Conservation (phyloP, 306 rosid genomes). For the Myrica gale region DNA sequence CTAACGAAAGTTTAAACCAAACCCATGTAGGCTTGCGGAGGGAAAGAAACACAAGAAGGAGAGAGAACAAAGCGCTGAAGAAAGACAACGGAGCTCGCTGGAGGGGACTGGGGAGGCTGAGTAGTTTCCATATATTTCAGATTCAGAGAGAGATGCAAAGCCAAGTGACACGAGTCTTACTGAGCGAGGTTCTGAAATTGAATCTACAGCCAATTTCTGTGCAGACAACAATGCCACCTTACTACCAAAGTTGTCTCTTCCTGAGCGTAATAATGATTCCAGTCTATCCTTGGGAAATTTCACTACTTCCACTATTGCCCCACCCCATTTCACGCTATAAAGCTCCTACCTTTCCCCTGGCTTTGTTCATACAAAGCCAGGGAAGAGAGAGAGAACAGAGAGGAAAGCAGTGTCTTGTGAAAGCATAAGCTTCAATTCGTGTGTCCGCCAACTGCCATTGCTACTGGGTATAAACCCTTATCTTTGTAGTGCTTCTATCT, state of each 20-base stretch:
- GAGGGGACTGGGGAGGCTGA: background rate
- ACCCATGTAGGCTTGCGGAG: background rate
- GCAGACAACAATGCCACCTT: constrained; percentile 13
- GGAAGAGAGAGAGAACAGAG: background rate
- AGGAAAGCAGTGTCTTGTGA: background rate
- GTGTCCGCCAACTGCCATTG: background rate
- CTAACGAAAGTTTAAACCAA: background rate
- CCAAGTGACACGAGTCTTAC: constrained; percentile 17
- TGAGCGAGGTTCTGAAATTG: background rate
- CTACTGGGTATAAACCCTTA: constrained; percentile 1
- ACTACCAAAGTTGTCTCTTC: constrained; percentile 13
- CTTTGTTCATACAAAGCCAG: background rate
- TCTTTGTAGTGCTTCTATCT: background rate
- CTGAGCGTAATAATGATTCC: background rate
- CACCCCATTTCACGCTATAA: background rate
- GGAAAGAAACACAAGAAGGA: background rate
- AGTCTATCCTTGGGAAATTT: background rate
- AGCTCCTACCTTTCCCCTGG: background rate
- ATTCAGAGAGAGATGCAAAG: background rate
- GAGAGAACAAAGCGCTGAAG: background rate
- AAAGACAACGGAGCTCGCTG: background rate
- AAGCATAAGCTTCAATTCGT: background rate
- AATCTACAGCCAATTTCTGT: background rate
- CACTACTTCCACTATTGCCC: background rate
- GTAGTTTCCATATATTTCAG: constrained; percentile 10